A percentile compares a stretch with the other conserved stretches of the same genome.
phyloP scores from a whole-genome alignment of 805 yeast species.

The Ogataea henricii region DNA sequence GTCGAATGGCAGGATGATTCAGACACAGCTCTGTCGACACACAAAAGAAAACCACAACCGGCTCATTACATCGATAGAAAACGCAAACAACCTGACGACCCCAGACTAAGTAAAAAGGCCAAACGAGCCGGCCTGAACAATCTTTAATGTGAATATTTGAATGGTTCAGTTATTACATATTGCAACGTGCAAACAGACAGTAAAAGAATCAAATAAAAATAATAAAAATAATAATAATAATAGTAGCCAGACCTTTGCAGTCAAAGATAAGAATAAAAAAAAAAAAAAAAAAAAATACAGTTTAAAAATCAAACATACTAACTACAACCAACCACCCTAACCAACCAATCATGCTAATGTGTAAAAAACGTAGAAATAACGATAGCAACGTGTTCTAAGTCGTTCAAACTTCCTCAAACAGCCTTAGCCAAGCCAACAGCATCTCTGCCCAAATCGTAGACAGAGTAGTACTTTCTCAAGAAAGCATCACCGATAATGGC shows the following conservation, averaged over 20 bases:
- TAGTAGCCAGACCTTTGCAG: too few species aligned
- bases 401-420: conserved; percentile 32
- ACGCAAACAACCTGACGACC: conserved; percentile 10
- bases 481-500: conserved; percentile 97
- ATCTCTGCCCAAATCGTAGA: conserved; percentile 86
- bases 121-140: conserved; percentile 29
- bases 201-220: neutral
- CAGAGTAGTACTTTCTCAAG: conserved; percentile 91
- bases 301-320: neutral
- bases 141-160: conserved; percentile 8
- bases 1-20: conserved; percentile 25
- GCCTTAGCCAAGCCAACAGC: conserved; percentile 95
- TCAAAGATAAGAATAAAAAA: conserved; percentile 1
- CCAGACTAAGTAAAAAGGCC: conserved; percentile 13
- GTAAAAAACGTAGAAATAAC: neutral
- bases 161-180: neutral
- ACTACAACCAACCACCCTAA: neutral
- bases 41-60: conserved; percentile 8
- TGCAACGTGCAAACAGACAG: neutral
- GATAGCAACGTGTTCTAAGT: conserved; percentile 1
- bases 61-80: conserved; percentile 12
- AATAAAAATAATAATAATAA: too few species aligned
- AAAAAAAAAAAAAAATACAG: neutral
- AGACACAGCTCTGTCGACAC: conserved; percentile 12
- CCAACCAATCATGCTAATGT: conserved; percentile 8